Conservation (phyloP, 2,329 filamentous ascomycete species). For the Fusarium sp. region DNA sequence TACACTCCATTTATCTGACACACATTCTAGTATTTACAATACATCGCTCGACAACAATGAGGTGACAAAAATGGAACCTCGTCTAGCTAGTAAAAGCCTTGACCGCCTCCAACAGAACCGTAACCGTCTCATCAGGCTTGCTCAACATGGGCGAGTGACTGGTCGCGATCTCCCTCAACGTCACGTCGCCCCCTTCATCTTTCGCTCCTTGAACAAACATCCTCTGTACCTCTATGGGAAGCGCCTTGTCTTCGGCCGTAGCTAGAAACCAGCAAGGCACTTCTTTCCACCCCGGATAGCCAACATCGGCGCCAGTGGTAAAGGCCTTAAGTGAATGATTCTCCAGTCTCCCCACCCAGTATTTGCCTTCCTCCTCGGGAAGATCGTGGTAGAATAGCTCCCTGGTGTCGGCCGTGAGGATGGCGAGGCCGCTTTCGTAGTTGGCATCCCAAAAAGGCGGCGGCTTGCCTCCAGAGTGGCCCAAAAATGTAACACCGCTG, state of each 20-base stretch:
- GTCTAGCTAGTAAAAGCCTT: slow-evolving; percentile 26
- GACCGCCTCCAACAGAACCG: slow-evolving; percentile 52
- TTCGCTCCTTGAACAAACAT: slow-evolving; percentile 57
- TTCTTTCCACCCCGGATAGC: slow-evolving; percentile 64
- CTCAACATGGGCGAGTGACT: slow-evolving; percentile 68
- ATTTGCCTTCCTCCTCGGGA: slow-evolving; percentile 58
- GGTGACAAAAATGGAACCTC: neutral
- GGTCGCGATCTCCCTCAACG: slow-evolving; percentile 58
- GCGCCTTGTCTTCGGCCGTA: slow-evolving; percentile 58
- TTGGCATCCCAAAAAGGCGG: slow-evolving; percentile 61
- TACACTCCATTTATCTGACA: no score
- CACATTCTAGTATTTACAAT: no score
- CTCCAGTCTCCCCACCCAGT: slow-evolving; percentile 60
- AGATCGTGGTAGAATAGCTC: slow-evolving; percentile 68
- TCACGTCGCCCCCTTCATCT: slow-evolving; percentile 55
- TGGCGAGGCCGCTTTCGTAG: slow-evolving; percentile 58
- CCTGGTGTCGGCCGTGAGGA: slow-evolving; percentile 55
- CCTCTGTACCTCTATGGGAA: slow-evolving; percentile 59
- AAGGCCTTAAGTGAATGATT: slow-evolving; percentile 61
- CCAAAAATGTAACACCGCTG: slow-evolving; percentile 58
- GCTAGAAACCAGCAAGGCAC: slow-evolving; percentile 64
- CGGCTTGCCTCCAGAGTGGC: slow-evolving; percentile 57
- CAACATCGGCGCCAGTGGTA: slow-evolving; percentile 61
- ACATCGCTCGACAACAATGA: no score
- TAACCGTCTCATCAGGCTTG: slow-evolving; percentile 57